Evolutionary conservation across 2,329 filamentous ascomycete genomes (phyloP).

Genomic region (Diaporthe sp.): DNA sequence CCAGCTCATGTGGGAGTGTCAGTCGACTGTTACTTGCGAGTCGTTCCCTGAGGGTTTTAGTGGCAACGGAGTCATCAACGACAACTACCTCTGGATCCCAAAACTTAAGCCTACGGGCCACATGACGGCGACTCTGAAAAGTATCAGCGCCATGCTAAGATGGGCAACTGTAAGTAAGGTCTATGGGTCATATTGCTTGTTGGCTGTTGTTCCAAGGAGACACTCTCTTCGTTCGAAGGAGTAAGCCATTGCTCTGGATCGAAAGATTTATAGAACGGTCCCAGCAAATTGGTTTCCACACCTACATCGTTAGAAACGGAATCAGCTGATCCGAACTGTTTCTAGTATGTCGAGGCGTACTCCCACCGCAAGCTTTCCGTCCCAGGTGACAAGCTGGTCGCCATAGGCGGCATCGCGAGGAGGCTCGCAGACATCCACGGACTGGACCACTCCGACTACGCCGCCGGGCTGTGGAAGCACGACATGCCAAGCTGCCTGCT

Average conservation of each 20-base stretch:
- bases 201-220: not conserved
- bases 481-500: constrained; percentile 7
- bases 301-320: not conserved
- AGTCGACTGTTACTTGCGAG: not conserved
- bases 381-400: not conserved
- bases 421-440: not conserved
- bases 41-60: not conserved
- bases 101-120: not conserved
- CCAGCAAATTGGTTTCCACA: not conserved
- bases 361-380: not conserved
- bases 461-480: constrained; percentile 9
- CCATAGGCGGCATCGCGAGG: constrained; percentile 2
- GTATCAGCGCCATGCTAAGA: not conserved
- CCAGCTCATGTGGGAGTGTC: not conserved
- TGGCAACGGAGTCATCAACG: not conserved
- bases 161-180: not conserved
- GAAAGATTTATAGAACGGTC: not conserved
- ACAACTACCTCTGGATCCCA: not conserved
- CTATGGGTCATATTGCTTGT: too few relatives aligned
- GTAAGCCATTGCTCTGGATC: too few relatives aligned
- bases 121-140: not conserved
- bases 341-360: not conserved
- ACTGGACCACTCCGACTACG: not conserved
- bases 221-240: too few relatives aligned
- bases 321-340: not conserved